These are phyloP conservation scores for Aphanocladium album DNA, from an alignment of 2,329 filamentous ascomycete genomes.

Conservation along the genomic window DNA sequence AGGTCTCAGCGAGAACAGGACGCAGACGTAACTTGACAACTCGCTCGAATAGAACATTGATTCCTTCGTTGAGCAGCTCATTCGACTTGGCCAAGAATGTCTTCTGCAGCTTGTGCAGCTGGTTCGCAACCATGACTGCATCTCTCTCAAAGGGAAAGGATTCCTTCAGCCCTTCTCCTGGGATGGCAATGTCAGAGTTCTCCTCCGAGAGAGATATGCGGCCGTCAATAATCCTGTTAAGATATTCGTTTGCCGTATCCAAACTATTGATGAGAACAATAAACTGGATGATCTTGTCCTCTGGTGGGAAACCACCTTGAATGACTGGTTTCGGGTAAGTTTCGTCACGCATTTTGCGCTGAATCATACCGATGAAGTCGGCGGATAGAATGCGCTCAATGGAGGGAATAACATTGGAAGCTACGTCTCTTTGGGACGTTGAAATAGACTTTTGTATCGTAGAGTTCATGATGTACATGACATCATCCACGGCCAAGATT, in stretches of 20 bases:
- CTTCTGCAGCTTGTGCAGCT: conserved; percentile 63
- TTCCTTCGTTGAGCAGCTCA: conserved; percentile 78
- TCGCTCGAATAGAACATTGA: conserved; percentile 80
- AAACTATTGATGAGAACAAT: conserved; percentile 94
- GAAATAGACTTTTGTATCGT: conserved; percentile 81
- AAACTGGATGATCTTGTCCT: conserved; percentile 83
- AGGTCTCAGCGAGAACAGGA: conserved; percentile 79
- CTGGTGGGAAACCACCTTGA: conserved; percentile 77
- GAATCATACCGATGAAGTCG: conserved; percentile 95
- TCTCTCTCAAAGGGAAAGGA: conserved; percentile 81
- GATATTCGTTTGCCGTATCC: conserved; percentile 86
- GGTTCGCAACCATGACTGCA: conserved; percentile 60
- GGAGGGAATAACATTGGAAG: conserved; percentile 72
- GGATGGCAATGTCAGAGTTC: conserved; percentile 28
- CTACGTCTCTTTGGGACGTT: conserved; percentile 75
- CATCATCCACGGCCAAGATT: conserved; percentile 91
- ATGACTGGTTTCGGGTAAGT: conserved; percentile 77
- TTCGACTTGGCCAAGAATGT: conserved; percentile 72
- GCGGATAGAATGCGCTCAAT: conserved; percentile 74
- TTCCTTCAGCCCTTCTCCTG: conserved; percentile 47
- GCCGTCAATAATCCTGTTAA: conserved; percentile 74
- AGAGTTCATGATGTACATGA: conserved; percentile 98
- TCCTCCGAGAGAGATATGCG: conserved; percentile 48
- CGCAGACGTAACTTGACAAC: conserved; percentile 81
- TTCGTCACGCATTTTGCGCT: conserved; percentile 96